These are phyloP conservation scores for Phytomonas francai DNA, from an alignment of 208 protist genomes.

Conservation along the genomic window DNA sequence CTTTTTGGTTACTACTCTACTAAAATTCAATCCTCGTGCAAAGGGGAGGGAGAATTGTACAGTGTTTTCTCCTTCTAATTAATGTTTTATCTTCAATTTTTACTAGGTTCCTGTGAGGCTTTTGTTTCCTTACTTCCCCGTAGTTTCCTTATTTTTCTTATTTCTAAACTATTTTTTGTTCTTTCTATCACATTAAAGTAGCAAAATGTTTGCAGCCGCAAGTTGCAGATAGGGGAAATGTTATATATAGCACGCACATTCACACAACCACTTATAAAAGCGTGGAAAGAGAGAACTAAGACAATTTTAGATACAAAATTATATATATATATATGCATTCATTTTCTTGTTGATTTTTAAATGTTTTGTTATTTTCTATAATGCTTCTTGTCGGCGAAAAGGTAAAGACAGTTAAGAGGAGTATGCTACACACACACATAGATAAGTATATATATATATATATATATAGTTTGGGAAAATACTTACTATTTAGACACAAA, in stretches of 20 bases:
- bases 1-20: background rate
- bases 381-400: background rate
- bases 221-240: background rate
- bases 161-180: slow-evolving; percentile 10
- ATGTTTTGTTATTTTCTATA: background rate
- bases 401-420: background rate
- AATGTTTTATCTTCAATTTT: slow-evolving; percentile 10
- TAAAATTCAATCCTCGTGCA: background rate
- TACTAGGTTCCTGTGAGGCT: slow-evolving; percentile 4
- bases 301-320: too few species aligned
- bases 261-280: too few species aligned
- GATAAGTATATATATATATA: background rate
- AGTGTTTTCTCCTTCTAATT: slow-evolving; percentile 7
- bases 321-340: too few species aligned
- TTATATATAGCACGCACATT: too few species aligned
- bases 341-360: slow-evolving; percentile 8
- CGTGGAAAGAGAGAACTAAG: too few species aligned
- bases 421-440: background rate
- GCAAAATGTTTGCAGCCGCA: background rate
- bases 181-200: slow-evolving; percentile 7
- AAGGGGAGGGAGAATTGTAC: background rate
- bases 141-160: slow-evolving; percentile 9
- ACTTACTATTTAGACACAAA: background rate
- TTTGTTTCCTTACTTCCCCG: background rate
- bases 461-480: background rate